Conservation (phyloP, 768 basidiomycete species). For the Lactarius quietus region DNA sequence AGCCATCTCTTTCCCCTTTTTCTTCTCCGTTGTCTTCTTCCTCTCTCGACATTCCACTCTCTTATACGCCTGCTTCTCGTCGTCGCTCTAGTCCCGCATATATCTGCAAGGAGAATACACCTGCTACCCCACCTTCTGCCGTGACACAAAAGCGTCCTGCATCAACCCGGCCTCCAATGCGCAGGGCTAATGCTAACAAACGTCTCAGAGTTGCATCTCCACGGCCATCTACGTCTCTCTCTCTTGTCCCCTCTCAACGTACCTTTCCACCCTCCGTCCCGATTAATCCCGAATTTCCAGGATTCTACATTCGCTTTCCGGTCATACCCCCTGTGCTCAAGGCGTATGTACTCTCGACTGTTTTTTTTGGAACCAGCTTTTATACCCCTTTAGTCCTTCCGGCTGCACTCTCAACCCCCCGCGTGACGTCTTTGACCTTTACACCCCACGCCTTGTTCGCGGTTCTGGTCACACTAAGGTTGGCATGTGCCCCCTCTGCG, state of each 20-base stretch:
- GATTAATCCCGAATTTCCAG: constrained; percentile 48
- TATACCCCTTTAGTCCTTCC: constrained; percentile 23
- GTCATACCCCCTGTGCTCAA: constrained; percentile 39
- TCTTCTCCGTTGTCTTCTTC: constrained; percentile 20
- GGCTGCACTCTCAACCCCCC: constrained; percentile 58
- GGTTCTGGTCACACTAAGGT: constrained; percentile 66
- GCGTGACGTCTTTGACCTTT: constrained; percentile 59
- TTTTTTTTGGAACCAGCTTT: not conserved
- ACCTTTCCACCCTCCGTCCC: constrained; percentile 49
- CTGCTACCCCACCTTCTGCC: not conserved
- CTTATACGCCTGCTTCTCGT: constrained; percentile 5
- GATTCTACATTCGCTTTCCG: constrained; percentile 71
- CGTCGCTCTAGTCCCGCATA: not conserved
- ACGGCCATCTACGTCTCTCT: not conserved
- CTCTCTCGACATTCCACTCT: constrained; percentile 22
- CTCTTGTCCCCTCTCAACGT: constrained; percentile 38
- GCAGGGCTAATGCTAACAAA: not conserved
- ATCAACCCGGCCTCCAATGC: not conserved
- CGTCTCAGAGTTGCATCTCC: not conserved
- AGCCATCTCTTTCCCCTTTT: constrained; percentile 18
- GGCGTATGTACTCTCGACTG: not conserved
- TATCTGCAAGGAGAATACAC: not conserved
- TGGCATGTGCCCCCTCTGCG: constrained; percentile 75
- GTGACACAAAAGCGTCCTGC: constrained; percentile 11
- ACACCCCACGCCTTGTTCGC: constrained; percentile 74